phyloP scores from a whole-genome alignment of 768 basidiomycete genomes.

The Suillus plorans region DNA sequence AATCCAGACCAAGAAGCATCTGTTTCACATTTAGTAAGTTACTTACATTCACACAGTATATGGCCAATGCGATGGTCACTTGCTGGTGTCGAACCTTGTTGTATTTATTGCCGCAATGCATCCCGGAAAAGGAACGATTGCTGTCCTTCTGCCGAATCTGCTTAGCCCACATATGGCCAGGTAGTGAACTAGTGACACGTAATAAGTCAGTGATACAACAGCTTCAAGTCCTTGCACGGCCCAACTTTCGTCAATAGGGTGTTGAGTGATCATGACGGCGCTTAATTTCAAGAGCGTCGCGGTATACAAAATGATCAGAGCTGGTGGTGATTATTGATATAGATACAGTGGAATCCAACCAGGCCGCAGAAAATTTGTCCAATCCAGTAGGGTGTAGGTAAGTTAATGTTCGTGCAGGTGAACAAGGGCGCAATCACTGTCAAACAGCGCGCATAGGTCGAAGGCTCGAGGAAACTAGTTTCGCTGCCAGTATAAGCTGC shows the following conservation, averaged over 20 bases:
- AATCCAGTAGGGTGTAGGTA: not conserved
- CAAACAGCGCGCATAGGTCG: not conserved
- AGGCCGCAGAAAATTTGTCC: not conserved
- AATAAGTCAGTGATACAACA: not conserved
- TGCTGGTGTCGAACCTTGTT: not conserved
- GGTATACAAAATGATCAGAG: not conserved
- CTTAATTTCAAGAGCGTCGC: not conserved
- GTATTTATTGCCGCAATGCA: not conserved
- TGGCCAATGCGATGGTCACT: not conserved
- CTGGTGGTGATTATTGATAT: not conserved
- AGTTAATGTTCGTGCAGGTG: not conserved
- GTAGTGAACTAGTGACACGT: not conserved
- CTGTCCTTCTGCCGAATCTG: not conserved
- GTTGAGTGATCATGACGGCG: not conserved
- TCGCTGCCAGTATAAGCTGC: constrained; percentile 44
- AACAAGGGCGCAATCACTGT: not conserved
- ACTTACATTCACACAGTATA: not conserved
- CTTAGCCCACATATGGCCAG: not conserved
- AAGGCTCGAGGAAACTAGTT: not conserved
- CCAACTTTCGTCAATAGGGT: not conserved
- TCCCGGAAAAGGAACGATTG: not conserved
- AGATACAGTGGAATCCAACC: not conserved
- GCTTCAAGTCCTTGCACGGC: not conserved
- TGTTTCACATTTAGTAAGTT: not conserved
- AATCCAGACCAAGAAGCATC: not conserved